Conservation (phyloP, 768 basidiomycete genomes). For the Russula sp. region DNA sequence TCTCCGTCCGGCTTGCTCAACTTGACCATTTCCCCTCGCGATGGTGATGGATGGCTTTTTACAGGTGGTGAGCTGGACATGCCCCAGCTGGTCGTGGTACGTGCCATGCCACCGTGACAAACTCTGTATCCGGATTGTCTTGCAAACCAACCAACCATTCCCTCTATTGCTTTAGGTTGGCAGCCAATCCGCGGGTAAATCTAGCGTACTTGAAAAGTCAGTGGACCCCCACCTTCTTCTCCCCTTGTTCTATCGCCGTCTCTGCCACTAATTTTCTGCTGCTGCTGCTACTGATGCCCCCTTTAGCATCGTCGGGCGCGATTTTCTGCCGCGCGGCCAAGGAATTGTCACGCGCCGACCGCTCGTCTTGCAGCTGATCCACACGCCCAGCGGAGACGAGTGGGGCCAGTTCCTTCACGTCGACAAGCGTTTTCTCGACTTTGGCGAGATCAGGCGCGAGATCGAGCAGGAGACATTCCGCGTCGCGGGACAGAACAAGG, state of each 20-base stretch:
- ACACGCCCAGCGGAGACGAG: conserved; percentile 76
- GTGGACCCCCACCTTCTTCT: background rate
- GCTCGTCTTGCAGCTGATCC: conserved; percentile 90
- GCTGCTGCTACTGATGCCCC: no score
- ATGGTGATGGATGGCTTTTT: background rate
- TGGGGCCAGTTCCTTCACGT: conserved; percentile 98
- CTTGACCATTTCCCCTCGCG: conserved; percentile 4
- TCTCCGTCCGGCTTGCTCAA: conserved; percentile 12
- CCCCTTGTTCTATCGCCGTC: background rate
- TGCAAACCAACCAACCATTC: background rate
- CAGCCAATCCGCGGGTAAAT: conserved; percentile 95
- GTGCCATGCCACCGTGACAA: conserved; percentile 23
- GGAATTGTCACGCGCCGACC: conserved; percentile 97
- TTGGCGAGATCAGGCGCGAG: conserved; percentile 87
- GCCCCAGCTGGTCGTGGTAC: conserved; percentile 84
- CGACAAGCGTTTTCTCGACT: conserved; percentile 96
- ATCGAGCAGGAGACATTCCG: conserved; percentile 97
- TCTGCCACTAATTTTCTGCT: background rate
- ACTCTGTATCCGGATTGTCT: no score
- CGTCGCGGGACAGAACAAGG: conserved; percentile 98
- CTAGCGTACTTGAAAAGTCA: conserved; percentile 92
- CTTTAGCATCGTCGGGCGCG: conserved; percentile 79
- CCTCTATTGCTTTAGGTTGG: conserved; percentile 56
- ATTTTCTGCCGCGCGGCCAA: conserved; percentile 80
- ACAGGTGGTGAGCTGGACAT: conserved; percentile 86